These are phyloP conservation scores for Eucalyptus guilfoylei DNA, from an alignment of 345 rosid genomes.

Conservation along the genomic window DNA sequence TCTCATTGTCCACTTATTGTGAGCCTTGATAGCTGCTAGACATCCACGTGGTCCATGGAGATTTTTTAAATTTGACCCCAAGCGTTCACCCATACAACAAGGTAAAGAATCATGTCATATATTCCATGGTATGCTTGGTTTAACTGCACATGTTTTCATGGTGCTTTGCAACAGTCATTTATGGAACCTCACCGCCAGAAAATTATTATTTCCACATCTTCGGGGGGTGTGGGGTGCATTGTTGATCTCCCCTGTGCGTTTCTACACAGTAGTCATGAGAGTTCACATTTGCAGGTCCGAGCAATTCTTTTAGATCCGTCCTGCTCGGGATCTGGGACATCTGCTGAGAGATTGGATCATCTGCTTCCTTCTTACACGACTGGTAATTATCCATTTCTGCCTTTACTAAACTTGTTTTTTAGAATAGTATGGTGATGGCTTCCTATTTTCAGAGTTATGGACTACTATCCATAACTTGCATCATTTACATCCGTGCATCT, in stretches of 20 bases:
- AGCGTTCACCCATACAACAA: conserved; percentile 35
- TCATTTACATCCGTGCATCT: background rate
- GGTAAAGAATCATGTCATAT: conserved; percentile 12
- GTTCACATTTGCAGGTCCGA: conserved; percentile 27
- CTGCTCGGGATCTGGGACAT: conserved; percentile 92
- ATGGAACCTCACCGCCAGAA: background rate
- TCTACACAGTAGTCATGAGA: background rate
- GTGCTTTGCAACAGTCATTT: background rate
- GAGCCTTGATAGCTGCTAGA: conserved; percentile 42
- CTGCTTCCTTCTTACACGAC: conserved; percentile 67
- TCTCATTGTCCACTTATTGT: background rate
- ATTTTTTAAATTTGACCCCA: conserved; percentile 65
- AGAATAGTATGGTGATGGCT: background rate
- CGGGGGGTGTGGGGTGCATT: background rate
- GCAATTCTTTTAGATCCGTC: conserved; percentile 94
- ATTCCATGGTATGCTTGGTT: background rate
- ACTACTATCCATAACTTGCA: background rate
- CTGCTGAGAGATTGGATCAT: conserved; percentile 76
- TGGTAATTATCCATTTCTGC: conserved; percentile 6
- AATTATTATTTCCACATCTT: background rate
- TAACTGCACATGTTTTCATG: background rate
- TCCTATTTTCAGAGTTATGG: background rate
- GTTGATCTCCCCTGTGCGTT: background rate
- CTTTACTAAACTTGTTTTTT: background rate
- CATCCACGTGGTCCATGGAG: conserved; percentile 41